These are phyloP conservation scores for Saccharomycopsis sp. DNA, from an alignment of 805 yeast genomes.

Conservation along the genomic window DNA sequence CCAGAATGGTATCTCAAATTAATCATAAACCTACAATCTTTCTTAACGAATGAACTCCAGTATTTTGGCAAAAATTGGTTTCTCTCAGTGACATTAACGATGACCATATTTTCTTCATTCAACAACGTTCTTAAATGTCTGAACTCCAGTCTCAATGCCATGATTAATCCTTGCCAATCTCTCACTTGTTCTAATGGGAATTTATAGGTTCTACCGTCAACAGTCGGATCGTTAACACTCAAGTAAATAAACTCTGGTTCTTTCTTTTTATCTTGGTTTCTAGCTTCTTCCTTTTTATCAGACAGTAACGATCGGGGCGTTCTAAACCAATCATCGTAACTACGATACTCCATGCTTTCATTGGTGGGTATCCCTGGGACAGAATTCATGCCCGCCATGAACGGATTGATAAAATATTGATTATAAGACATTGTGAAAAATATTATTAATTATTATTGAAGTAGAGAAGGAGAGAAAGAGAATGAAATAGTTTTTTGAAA, in stretches of 20 bases:
- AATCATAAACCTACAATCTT: not conserved
- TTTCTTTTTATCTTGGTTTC: not conserved
- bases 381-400: not conserved
- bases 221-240: not conserved
- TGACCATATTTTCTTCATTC: not conserved
- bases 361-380: not conserved
- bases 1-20: too few species aligned
- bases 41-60: not conserved
- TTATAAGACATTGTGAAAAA: constrained; percentile 1
- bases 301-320: not conserved
- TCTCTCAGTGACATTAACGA: not conserved
- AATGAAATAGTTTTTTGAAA: not conserved
- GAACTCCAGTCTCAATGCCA: not conserved
- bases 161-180: not conserved
- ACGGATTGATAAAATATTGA: constrained; percentile 4
- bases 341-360: not conserved
- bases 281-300: not conserved
- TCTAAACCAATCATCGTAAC: not conserved
- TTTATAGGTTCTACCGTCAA: constrained; percentile 1
- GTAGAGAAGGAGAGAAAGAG: not conserved
- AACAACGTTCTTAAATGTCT: not conserved
- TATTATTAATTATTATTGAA: not conserved
- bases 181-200: constrained; percentile 4
- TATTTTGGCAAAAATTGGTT: not conserved
- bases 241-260: not conserved